phyloP scores from a whole-genome alignment of 805 yeast genomes.

The Starmera amethionina region DNA sequence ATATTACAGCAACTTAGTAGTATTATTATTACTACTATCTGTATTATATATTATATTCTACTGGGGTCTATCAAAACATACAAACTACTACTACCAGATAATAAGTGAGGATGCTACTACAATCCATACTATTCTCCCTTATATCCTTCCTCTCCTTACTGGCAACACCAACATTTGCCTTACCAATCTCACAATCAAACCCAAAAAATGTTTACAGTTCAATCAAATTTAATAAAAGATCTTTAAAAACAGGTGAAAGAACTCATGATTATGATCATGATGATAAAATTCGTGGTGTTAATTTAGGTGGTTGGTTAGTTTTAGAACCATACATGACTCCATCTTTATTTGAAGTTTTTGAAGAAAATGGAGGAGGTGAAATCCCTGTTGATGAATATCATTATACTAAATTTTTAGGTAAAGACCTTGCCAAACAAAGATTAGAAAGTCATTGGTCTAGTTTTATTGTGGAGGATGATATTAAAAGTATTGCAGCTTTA shows the following conservation, averaged over 20 bases:
- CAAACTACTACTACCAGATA: too few species aligned
- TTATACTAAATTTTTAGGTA: slow-evolving; percentile 50
- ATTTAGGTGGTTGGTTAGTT: slow-evolving; percentile 87
- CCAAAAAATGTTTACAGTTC: slow-evolving; percentile 15
- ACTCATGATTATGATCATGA: slow-evolving; percentile 11
- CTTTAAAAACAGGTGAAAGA: background rate
- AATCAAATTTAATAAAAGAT: slow-evolving; percentile 10
- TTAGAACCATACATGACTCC: slow-evolving; percentile 85
- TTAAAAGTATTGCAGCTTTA: slow-evolving; percentile 40
- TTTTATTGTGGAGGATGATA: slow-evolving; percentile 69
- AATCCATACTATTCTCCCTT: background rate
- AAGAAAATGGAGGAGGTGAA: slow-evolving; percentile 22
- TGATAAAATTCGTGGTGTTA: slow-evolving; percentile 46
- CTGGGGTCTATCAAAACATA: too few species aligned
- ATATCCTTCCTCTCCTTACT: background rate
- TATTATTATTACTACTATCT: too few species aligned
- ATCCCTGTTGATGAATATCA: slow-evolving; percentile 82
- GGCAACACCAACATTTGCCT: background rate
- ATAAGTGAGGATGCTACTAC: background rate
- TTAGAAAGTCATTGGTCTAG: slow-evolving; percentile 68
- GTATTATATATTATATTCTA: too few species aligned
- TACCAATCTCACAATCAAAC: background rate
- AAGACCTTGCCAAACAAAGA: slow-evolving; percentile 38
- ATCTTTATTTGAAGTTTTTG: slow-evolving; percentile 48
- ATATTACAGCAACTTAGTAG: too few species aligned